A percentile compares a stretch with the other conserved stretches of the same genome.
Conservation (phyloP, 2,329 filamentous ascomycete species). For the Pleoardoris graminearum region DNA sequence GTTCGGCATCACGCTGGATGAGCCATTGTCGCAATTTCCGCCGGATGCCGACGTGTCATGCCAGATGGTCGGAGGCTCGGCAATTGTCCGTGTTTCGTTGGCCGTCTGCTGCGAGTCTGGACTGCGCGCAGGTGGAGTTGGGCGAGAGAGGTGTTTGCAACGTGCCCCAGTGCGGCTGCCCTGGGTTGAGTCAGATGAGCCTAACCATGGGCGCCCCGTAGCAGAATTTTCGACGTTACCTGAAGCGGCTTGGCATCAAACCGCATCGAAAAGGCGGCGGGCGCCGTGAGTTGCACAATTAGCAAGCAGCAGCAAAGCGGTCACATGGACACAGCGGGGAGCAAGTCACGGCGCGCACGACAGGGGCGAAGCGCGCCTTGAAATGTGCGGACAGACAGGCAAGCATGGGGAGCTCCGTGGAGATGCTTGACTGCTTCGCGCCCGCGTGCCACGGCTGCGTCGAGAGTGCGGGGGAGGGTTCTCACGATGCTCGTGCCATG, state of each 20-base stretch:
- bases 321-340: not conserved
- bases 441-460: conserved; percentile 16
- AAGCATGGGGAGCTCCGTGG: conserved; percentile 29
- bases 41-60: conserved; percentile 12
- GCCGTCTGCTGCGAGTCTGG: no score
- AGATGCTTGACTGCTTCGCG: conserved; percentile 30
- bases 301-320: conserved; percentile 15
- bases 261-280: conserved; percentile 13
- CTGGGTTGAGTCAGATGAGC: conserved; percentile 29
- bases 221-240: conserved; percentile 37
- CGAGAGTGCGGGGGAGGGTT: conserved; percentile 3
- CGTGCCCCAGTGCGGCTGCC: conserved; percentile 20
- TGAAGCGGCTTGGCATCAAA: conserved; percentile 36
- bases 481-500: conserved; percentile 1
- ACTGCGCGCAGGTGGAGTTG: no score
- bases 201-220: conserved; percentile 14
- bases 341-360: not conserved
- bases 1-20: no score
- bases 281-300: conserved; percentile 26
- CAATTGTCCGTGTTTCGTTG: not conserved
- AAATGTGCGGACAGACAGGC: conserved; percentile 9
- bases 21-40: conserved; percentile 9
- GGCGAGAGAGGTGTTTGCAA: conserved; percentile 23
- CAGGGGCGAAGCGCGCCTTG: conserved; percentile 9
- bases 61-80: conserved; percentile 13